phyloP scores from a whole-genome alignment of 139 green algal genomes.

The Chlamydomonas sphaeroides region DNA sequence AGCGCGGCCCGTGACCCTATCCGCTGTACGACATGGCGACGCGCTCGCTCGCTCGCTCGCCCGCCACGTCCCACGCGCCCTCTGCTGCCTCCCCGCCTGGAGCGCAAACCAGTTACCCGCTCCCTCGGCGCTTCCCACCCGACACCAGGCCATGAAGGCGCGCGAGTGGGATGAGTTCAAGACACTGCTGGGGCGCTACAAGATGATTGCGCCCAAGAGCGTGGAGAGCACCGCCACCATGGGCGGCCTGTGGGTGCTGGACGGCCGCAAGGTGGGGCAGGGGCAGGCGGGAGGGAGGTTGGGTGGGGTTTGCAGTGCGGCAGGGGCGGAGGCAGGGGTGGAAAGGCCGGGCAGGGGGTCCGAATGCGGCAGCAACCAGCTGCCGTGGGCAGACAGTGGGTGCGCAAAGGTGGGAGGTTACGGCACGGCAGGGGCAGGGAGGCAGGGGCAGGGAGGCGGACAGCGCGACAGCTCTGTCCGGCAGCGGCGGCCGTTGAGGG shows the following conservation, averaged over 20 bases:
- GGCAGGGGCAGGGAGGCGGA: too few species aligned
- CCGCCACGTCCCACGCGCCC: too few species aligned
- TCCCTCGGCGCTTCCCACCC: neutral
- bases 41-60: neutral
- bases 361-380: too few species aligned
- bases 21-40: neutral
- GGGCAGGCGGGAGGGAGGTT: neutral
- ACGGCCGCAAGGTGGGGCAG: neutral
- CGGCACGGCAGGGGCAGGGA: too few species aligned
- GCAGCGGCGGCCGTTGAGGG: too few species aligned
- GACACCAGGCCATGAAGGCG: neutral
- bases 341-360: too few species aligned
- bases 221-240: neutral
- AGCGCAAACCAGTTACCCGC: too few species aligned
- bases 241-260: slow-evolving; percentile 24
- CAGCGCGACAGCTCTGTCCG: too few species aligned
- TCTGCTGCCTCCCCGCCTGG: too few species aligned
- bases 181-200: neutral
- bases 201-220: slow-evolving; percentile 8
- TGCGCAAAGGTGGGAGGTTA: too few species aligned
- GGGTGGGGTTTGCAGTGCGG: neutral
- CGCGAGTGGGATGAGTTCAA: slow-evolving; percentile 2
- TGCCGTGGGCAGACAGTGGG: too few species aligned
- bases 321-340: neutral
- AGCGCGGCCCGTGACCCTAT: too few species aligned